These are phyloP conservation scores for Suhomyces guaymorum DNA, from an alignment of 1,139 yeast genomes.

Conservation along the genomic window DNA sequence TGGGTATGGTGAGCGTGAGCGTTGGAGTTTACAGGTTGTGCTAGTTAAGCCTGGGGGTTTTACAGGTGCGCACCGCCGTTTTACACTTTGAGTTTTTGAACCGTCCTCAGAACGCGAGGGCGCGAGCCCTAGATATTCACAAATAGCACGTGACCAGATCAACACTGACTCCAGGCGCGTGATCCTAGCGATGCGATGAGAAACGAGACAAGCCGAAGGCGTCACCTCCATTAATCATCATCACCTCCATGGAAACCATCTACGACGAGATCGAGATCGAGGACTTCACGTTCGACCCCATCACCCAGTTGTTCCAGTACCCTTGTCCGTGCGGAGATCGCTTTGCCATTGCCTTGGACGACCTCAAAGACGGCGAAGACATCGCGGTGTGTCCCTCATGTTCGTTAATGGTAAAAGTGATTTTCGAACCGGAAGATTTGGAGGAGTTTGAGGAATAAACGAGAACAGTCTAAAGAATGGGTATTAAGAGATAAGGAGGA, in stretches of 20 bases:
- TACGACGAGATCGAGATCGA: slow-evolving; percentile 97
- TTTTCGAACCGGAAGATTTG: slow-evolving; percentile 64
- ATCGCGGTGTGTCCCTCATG: slow-evolving; percentile 97
- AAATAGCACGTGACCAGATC: neutral
- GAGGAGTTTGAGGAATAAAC: slow-evolving; percentile 29
- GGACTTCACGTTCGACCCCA: slow-evolving; percentile 88
- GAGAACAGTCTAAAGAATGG: neutral
- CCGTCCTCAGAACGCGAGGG: too few species aligned
- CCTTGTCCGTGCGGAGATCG: slow-evolving; percentile 99
- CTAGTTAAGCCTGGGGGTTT: too few species aligned
- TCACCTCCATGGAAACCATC: slow-evolving; percentile 49
- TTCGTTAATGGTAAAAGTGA: slow-evolving; percentile 87
- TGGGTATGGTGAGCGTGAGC: slow-evolving; percentile 9
- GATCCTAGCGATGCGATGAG: slow-evolving; percentile 2
- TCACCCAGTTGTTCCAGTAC: slow-evolving; percentile 77
- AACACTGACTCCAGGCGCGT: too few species aligned
- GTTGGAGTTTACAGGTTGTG: too few species aligned
- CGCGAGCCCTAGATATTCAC: slow-evolving; percentile 13
- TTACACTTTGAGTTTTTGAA: too few species aligned
- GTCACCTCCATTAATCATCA: neutral
- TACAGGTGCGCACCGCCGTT: too few species aligned
- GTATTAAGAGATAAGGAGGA: neutral
- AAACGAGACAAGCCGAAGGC: too few species aligned
- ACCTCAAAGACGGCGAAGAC: slow-evolving; percentile 86
- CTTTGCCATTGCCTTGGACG: slow-evolving; percentile 84